Base-by-base conservation (phyloP, 1,284 basidiomycete species). In the Moesziomyces sp. region DNA sequence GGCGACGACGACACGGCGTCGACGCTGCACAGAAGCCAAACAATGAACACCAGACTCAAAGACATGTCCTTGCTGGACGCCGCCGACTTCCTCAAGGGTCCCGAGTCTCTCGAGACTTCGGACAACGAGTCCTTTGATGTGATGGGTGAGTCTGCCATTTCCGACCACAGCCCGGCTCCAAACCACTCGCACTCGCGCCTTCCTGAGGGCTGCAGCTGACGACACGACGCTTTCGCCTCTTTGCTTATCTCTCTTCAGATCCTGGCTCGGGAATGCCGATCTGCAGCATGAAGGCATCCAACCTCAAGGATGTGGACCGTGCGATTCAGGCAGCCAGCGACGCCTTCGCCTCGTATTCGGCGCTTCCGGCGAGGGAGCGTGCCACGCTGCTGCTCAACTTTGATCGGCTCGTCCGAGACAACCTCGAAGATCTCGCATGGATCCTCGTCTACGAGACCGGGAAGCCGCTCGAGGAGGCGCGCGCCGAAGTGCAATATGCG, bases 381-480 rank as follows among this genome's bases (percentile, higher is more conserved):
- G 73, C 75, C 23, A 78, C 69, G 45, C 55, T 82, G 48, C 70
- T 84, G 19, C 65, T 71, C 46, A 71, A 69, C n/a, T 78, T 84
- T 40, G 79, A 75, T 68, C 47, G 53, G 47, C 68, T 67, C 38
- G 57, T 83, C 33, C 64, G 68, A 8, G 79, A 76, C 10, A 74
- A 82, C 48, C 60, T 76, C 4, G 79, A 81, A 18, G 82, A 84
- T 58, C 75, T 84, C 8, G 81, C 82, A 7, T 72, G 75, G 58
- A 78, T 84, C 47, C 71, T 84, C 26, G 79, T 81, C 8, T 80
- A 75, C 18, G 82, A 84, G 72, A 84, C 83, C 14, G 82, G 82
- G 46, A 84, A 84, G 58, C 51, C 74, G 21, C 51, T 83, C 28
- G 50, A 72, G 47, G 82, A 84, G 51, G 81, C 82, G 24, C 65